phyloP scores from a whole-genome alignment of 75 land plant genomes.

The Pseudotsuga menziesii region DNA sequence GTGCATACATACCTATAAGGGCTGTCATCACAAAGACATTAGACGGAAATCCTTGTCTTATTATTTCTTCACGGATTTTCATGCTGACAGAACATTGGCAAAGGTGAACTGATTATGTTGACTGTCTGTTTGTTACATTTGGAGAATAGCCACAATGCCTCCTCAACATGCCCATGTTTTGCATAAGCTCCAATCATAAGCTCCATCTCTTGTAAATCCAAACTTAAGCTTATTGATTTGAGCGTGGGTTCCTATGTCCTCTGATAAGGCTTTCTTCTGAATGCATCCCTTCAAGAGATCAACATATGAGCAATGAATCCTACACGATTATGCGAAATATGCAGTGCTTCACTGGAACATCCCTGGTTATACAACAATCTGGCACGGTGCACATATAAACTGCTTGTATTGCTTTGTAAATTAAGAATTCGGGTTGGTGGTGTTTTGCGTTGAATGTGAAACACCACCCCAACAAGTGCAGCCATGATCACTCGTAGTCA shows the following conservation, averaged over 20 bases:
- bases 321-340: not conserved
- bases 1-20: slow-evolving; percentile 17
- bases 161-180: slow-evolving; percentile 1
- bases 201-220: not conserved
- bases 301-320: not conserved
- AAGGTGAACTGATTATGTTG: too few relatives aligned
- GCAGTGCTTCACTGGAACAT: not conserved
- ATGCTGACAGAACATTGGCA: too few relatives aligned
- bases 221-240: not conserved
- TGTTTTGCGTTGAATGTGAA: too few relatives aligned
- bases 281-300: not conserved
- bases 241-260: not conserved
- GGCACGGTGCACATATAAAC: too few relatives aligned
- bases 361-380: not conserved
- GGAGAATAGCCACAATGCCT: slow-evolving; percentile 12
- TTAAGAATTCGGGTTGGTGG: too few relatives aligned
- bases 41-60: not conserved
- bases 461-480: too few relatives aligned
- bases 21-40: slow-evolving; percentile 8
- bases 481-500: too few relatives aligned
- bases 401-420: too few relatives aligned
- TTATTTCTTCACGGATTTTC: not conserved
- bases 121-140: too few relatives aligned
- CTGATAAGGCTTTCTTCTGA: not conserved
- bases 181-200: slow-evolving; percentile 18